Evolutionary conservation across 768 basidiomycete genomes (phyloP), one percentile per base, ranked within the genome.

Genomic region (Mycena sanguinolenta): DNA sequence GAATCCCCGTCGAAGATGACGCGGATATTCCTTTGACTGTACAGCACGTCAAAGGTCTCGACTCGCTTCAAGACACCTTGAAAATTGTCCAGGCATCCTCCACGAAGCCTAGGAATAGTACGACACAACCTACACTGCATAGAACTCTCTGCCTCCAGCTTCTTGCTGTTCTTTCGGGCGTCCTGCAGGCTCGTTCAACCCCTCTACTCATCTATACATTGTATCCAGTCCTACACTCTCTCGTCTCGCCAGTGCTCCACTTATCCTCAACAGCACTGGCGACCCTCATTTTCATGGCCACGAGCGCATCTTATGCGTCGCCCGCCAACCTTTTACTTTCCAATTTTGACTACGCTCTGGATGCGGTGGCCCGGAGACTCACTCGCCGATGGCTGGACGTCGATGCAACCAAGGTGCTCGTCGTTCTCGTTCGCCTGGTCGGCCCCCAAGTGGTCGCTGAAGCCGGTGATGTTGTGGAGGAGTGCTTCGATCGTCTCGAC

Each of bases 331-430:
- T 99, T 30, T 84, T 99, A 7, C 86, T 98, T 44, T 92, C 97
- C 25, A 98, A 99, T 79, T 97, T 97, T 73, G 97, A 99, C 80
- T 99, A 99, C 77, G 93, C 95, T 12, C 89, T 99, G 64, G 96
- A 98, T 74, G 90, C 93, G 2, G 92, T 97, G 19, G 94, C 95
- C 3, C 91, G 95, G 25, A 89, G 94, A 30, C 86, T 99, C 28
- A 91, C 91, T 14, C 88, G 89, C 21, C 86, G 92, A 69, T 92
- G 93, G 86, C 86, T 99, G 13, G 95, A 97, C 71, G 86, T 94
- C 2, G 91, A 94, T 38, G 97, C 97, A 0, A 94, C 97, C 12
- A 92, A 94, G 71, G 96, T 99, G 8, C 85, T 99, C 25, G 88
- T 90, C 17, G 82, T 96, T 30, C 90, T 98, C 77, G 88, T 99